Evolutionary conservation across 202 grass and related monocot genomes (phyloP), one percentile per base, ranked within the genome.

Genomic region (Zizania palustris): DNA sequence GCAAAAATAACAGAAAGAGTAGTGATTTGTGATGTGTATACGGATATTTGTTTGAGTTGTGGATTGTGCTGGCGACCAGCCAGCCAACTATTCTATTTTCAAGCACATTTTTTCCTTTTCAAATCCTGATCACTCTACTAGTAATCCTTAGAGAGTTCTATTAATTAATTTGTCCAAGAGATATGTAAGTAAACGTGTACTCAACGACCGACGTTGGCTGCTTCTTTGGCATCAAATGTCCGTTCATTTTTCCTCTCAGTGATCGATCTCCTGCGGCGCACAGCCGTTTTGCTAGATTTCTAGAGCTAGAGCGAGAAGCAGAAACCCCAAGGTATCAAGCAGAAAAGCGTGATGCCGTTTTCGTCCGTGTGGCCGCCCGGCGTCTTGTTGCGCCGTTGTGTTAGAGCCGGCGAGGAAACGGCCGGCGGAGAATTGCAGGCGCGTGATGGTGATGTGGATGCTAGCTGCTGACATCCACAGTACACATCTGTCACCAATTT

Each of bases 61-160:
- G 74, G 80, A 45, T 83, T 16, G 48, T 65, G 64, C 71, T 79
- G 81, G 85, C 70, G 75, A 38, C 45, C 80, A 37, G 64, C 75
- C 81, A 80, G 64, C 75, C 81, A 80, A 60, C 45, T 79, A 51
- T 68, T 45, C 18, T 75, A 75, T 75, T 81, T 4, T 73, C 78
- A 71, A 13, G 67, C 57, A 54, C 34, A 5, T 71, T 43, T 43
- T 55, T 7, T 19, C 82, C 64, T 65, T 58, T 59, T 18, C 9
- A 59, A 42, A 13, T 7, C 54, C 42, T 44, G 41, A 51, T 57
- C 60, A 48, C 45, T 73, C n/a, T 67, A 10, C 28, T 28, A 28
- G 28, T 75, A 45, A 50, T 74, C 18, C 49, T 80, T 57, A 74
- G 33, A 55, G 54, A 83, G 28, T 2, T 39, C 3, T 75, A 68